Base-by-base conservation (phyloP, 139 green algal genomes). In the Coelastrella sp. region DNA sequence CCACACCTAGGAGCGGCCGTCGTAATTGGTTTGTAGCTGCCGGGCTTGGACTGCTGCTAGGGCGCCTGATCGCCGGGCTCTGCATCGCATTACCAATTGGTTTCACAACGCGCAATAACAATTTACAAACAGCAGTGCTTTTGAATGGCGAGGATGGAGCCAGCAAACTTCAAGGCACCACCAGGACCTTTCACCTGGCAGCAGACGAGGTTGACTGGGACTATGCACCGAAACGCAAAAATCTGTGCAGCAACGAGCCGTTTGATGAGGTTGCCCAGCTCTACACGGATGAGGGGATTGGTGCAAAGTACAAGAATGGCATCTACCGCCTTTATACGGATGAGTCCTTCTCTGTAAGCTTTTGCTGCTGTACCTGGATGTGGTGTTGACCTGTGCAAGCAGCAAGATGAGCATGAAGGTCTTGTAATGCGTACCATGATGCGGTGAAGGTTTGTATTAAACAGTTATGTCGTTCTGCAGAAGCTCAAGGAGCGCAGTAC, bases 201-300 rank as follows among this genome's bases (percentile, higher is more conserved):
- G 89, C 89, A 21, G 89, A 94, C 40, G 19, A 74, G 23, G 81
- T 92, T 2, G 60, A 86, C 17, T 94, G 90, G 90, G 87, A 94
- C 83, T 94, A 91, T 57, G 83, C 85, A 2, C 90, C 90, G 1
- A n/a, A 40, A 32, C 69, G 78, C 37, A 63, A 48, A 25, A 60
- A 87, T 69, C 25, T 74, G 32, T 87, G 81, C 69, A 68, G 27
- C 2, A 43, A 43, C 53, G 40, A 67, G 69, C 37, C 48, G 5
- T 87, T 81, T 21, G 45, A n/a, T 15, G 80, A 60, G 0, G 50
- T 50, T 21, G 43, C 73, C 11, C 62, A 73, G 50, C 35, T 86
- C n/a, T 79, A 86, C 68, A 71, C 57, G 11, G 27, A 34, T 4
- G 4, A 57, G 23, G 80, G 80, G 74, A 86, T 87, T 27, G 87